Conservation (phyloP, 768 basidiomycete species). For the Mrakia hoshinonis region DNA sequence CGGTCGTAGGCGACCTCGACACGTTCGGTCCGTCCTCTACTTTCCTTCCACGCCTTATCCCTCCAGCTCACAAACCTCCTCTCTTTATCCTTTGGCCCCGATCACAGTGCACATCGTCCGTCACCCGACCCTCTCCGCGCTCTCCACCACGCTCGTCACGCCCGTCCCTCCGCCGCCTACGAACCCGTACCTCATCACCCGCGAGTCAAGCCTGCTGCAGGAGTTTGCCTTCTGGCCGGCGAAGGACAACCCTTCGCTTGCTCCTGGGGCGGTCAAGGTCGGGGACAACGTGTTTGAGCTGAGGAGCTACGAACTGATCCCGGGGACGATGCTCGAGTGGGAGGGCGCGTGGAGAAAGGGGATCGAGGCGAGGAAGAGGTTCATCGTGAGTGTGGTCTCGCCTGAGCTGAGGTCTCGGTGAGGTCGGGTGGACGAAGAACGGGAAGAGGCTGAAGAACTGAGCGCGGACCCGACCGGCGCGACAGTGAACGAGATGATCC, state of each 20-base stretch:
- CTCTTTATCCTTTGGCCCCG: neutral
- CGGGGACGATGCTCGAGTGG: slow-evolving; percentile 90
- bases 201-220: slow-evolving; percentile 21
- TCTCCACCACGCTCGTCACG: slow-evolving; percentile 14
- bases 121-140: neutral
- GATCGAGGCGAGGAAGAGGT: slow-evolving; percentile 82
- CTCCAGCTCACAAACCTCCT: neutral
- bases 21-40: slow-evolving; percentile 52
- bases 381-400: slow-evolving; percentile 50
- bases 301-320: slow-evolving; percentile 74
- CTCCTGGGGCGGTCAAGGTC: neutral
- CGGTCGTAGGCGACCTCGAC: slow-evolving; percentile 79
- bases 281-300: slow-evolving; percentile 83
- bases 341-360: slow-evolving; percentile 87
- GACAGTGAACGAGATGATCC: neutral
- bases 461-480: too few species aligned
- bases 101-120: slow-evolving; percentile 23
- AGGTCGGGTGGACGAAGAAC: neutral
- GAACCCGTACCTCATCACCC: neutral
- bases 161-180: slow-evolving; percentile 48
- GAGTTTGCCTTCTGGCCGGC: slow-evolving; percentile 45
- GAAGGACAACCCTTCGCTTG: slow-evolving; percentile 47
- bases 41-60: neutral
- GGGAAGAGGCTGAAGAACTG: too few species aligned
- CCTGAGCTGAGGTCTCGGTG: neutral